Evolutionary conservation across 179 eudicot species (phyloP).

Genomic region (Drosera spatulata): DNA sequence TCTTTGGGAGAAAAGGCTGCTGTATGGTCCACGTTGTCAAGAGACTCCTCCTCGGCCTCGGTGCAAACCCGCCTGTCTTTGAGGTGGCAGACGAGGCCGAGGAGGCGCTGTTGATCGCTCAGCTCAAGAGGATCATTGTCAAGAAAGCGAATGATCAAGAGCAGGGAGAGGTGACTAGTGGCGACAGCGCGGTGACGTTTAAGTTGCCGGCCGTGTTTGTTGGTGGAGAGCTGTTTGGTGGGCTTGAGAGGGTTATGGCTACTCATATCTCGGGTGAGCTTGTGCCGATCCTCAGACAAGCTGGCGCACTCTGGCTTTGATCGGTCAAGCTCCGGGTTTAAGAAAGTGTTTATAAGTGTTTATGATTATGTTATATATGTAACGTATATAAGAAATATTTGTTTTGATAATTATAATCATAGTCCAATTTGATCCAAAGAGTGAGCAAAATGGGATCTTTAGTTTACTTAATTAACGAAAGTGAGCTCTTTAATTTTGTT

Average conservation of each 20-base stretch:
- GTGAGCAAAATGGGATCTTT: too few species aligned
- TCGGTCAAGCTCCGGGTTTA: too few species aligned
- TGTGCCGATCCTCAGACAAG: slow-evolving; percentile 64
- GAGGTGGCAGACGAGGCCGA: slow-evolving; percentile 36
- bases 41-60: slow-evolving; percentile 44
- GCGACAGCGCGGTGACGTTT: not conserved
- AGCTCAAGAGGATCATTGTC: slow-evolving; percentile 10
- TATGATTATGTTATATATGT: too few species aligned
- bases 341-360: too few species aligned
- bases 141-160: too few species aligned
- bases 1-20: slow-evolving; percentile 58
- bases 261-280: slow-evolving; percentile 83
- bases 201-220: slow-evolving; percentile 71
- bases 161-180: slow-evolving; percentile 1
- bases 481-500: too few species aligned
- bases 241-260: slow-evolving; percentile 62
- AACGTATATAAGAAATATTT: too few species aligned
- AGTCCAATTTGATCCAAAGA: too few species aligned
- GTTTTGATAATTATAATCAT: too few species aligned
- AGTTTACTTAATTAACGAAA: too few species aligned
- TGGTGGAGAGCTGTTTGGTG: slow-evolving; percentile 69
- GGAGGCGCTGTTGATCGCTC: slow-evolving; percentile 20
- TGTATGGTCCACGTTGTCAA: slow-evolving; percentile 83
- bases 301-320: slow-evolving; percentile 83
- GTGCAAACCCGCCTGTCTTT: slow-evolving; percentile 59